Evolutionary conservation across 2,329 filamentous ascomycete species (phyloP), one percentile per base, ranked within the genome.

Genomic region (Lachnum nothofagi): DNA sequence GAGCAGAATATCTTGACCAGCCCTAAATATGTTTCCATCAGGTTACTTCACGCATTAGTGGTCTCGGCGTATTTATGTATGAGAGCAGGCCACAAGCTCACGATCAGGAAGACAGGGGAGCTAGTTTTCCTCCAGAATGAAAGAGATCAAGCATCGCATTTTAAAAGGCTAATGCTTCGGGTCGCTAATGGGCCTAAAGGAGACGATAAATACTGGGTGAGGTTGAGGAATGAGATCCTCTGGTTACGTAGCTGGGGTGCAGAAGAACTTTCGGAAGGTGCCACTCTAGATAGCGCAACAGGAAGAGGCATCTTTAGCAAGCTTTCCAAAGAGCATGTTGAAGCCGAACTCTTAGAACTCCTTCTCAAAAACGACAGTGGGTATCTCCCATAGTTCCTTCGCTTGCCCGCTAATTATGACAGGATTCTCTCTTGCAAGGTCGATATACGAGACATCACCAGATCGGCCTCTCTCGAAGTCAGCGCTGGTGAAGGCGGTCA

Each of bases 241-340:
- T 91, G 87, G 87, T 72, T 91, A 24, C 80, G 82, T 62, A 77
- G 78, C 60, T 91, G 86, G 86, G 83, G 83, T 27, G 73, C 74
- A 20, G 72, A 77, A 51, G 68, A 76, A 46, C 61, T 56, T 42
- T 50, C 54, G 16, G 66, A 68, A 42, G 67, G 68, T 27, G 57
- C 63, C 5, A 60, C 60, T 20, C 51, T 63, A 6, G 60, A 60
- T 20, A 51, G 42, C 24, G 55, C 56, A 17, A 49, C 69, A 31
- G 78, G 83, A 19, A 70, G 80, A 8, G 65, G 65, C 44, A 57
- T 66, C 29, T 75, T 84, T 51, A 80, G 83, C 1, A 76, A 75
- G 53, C 70, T 93, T 3, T 68, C 76, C 12, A 73, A 70, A 46
- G 76, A 79, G 5, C 77, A 76, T 8, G 70, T 91, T 14, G 88